Evolutionary conservation across 306 rosid species (phyloP).

Genomic region (Herpetospermum pedunculosum): DNA sequence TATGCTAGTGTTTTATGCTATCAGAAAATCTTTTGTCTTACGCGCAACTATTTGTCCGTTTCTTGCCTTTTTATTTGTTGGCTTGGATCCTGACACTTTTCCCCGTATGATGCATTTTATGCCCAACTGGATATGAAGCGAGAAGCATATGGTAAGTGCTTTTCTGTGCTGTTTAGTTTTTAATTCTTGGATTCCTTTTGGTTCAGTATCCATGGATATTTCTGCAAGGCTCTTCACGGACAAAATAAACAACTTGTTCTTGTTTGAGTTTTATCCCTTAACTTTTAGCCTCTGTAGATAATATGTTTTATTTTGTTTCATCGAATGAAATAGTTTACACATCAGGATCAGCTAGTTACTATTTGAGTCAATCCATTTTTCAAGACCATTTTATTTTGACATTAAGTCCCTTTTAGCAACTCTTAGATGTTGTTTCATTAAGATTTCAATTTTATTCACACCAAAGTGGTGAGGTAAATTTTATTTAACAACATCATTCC

Average conservation of each 20-base stretch:
- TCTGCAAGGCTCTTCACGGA: neutral
- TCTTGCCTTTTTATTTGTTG: conserved; percentile 28
- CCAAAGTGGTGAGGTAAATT: neutral
- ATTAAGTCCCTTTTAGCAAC: neutral
- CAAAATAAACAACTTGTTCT: neutral
- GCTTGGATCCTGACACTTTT: conserved; percentile 29
- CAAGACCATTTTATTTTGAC: neutral
- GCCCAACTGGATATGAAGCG: conserved; percentile 50
- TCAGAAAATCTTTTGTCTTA: neutral
- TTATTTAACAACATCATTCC: neutral
- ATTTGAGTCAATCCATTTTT: neutral
- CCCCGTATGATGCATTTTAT: conserved; percentile 18
- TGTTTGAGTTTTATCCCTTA: neutral
- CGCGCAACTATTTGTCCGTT: neutral
- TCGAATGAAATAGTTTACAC: neutral
- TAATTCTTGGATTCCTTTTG: neutral
- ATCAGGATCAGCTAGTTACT: neutral
- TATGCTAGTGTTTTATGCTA: neutral
- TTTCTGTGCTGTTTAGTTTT: conserved; percentile 3
- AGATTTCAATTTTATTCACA: neutral
- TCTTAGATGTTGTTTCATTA: neutral
- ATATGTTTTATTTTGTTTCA: neutral
- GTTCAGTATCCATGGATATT: neutral
- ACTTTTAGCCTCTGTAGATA: neutral
- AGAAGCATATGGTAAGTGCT: conserved; percentile 79